Conservation (phyloP, 257 asterid species). For the Craterostigma plantagineum region DNA sequence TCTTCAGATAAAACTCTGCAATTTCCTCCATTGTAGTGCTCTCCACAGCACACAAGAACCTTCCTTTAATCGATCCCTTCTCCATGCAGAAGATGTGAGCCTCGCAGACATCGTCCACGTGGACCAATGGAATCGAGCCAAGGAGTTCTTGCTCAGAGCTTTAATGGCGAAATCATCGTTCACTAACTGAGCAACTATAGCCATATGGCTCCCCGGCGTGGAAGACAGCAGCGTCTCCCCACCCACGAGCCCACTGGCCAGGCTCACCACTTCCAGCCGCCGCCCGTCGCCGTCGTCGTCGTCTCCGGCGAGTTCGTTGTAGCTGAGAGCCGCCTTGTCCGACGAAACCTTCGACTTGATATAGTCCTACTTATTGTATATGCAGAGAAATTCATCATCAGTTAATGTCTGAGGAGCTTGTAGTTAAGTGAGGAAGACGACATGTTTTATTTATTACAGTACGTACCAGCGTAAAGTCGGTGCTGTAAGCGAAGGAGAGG, state of each 20-base stretch:
- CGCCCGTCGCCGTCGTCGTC: no score
- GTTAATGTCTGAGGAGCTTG: no score
- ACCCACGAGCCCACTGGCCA: conserved; percentile 46
- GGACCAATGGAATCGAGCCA: conserved; percentile 34
- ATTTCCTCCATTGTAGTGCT: conserved; percentile 30
- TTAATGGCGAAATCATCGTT: conserved; percentile 8
- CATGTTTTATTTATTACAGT: no score
- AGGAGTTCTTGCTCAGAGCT: conserved; percentile 30
- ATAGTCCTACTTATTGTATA: conserved; percentile 20
- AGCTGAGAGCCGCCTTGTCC: conserved; percentile 34
- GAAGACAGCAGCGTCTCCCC: conserved; percentile 25
- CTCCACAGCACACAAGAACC: conserved; percentile 30
- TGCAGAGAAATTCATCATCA: no score
- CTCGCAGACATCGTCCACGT: conserved; percentile 27
- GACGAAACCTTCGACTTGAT: conserved; percentile 30
- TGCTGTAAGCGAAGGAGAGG: no score
- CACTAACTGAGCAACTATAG: conserved; percentile 12
- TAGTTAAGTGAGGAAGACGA: no score
- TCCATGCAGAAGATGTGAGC: conserved; percentile 40
- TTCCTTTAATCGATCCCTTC: conserved; percentile 18
- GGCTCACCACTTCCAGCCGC: conserved; percentile 35
- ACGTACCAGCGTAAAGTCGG: no score
- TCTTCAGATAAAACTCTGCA: conserved; percentile 15
- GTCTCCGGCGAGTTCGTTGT: conserved; percentile 11
- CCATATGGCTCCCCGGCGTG: conserved; percentile 12